phyloP scores from a whole-genome alignment of 352 stramenopile genomes.

The Aphanomyces cochlioides region DNA sequence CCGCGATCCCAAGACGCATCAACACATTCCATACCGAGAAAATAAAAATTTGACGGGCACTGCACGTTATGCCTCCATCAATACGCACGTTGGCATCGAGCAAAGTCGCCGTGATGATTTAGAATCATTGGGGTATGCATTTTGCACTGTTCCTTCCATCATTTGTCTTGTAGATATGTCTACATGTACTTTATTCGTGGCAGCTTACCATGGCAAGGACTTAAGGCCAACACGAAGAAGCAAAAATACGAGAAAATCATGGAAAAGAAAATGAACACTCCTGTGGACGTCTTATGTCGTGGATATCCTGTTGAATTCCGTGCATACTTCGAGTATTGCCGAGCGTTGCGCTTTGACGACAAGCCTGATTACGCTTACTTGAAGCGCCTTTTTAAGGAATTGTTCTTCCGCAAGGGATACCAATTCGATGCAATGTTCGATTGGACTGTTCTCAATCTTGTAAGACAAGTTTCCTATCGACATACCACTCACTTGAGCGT shows the following conservation, averaged over 20 bases:
- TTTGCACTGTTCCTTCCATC: not conserved
- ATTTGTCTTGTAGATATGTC: constrained; percentile 35
- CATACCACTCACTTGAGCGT: not conserved
- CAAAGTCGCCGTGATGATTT: constrained; percentile 97
- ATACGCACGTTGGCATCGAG: constrained; percentile 98
- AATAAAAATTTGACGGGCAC: constrained; percentile 94
- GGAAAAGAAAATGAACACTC: constrained; percentile 97
- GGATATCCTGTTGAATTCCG: constrained; percentile 95
- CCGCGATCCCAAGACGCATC: constrained; percentile 82
- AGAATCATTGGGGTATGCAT: constrained; percentile 91
- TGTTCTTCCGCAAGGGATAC: constrained; percentile 98
- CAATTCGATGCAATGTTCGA: constrained; percentile 99
- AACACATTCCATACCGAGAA: constrained; percentile 89
- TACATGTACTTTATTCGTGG: constrained; percentile 94
- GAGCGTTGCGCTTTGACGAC: constrained; percentile 81
- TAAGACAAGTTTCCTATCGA: constrained; percentile 30
- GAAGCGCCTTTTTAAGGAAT: constrained; percentile 97
- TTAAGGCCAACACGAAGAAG: constrained; percentile 94
- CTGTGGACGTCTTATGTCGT: constrained; percentile 90
- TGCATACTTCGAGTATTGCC: constrained; percentile 95
- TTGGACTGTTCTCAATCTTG: constrained; percentile 94
- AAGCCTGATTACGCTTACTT: constrained; percentile 87
- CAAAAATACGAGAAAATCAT: constrained; percentile 98
- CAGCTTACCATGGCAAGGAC: constrained; percentile 96
- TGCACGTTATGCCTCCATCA: constrained; percentile 97